Base-by-base conservation (phyloP, 345 rosid genomes). In the Pistacia vera region DNA sequence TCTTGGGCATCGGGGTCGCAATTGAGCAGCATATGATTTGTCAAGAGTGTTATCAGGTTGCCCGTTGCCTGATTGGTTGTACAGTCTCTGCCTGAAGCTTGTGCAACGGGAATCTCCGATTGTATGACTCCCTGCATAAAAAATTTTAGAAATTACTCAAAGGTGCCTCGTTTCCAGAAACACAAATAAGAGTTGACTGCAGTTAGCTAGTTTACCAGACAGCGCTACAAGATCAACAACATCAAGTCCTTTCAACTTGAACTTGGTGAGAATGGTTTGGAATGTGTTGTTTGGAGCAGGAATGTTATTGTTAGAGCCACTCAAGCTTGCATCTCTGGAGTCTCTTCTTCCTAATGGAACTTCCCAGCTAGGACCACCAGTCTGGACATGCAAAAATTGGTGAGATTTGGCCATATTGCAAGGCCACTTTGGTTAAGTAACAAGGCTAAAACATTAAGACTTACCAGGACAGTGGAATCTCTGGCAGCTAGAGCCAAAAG, bases 271-370 rank as follows among this genome's bases (percentile, higher is more conserved):
- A 75, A 95, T 92, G 73, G 90, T 90, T 69, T 82, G 85, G 77
- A 84, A 94, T 58, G 86, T 88, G 87, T 84, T 92, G 88, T 84
- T 87, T 65, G 85, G 96, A 63, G 90, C 90, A 68, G 92, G 98
- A 80, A 89, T 91, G 65, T 92, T 81, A 82, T 86, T 90, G 90
- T 94, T 94, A 1, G 98, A 89, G 57, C 89, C 90, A 66, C 93
- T 86, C 77, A 91, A 71, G 88, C 97, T 92, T 54, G 97, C 97
- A 22, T 85, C 83, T 74, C 51, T 86, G 0, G 94, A 86, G 70
- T 94, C 99, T 75, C 89, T 89, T 80, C 99, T 91, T 77, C 99
- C 98, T 41, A 95, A 60, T 75, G 97, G 97, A 35, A 93, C 97
- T 22, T 84, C 86, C 96, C 96, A 95, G 81, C 80, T 86, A 7